A percentile compares a stretch with the other conserved stretches of the same genome.
phyloP scores from a whole-genome alignment of 805 yeast genomes.

The Kodamaea laetipori region DNA sequence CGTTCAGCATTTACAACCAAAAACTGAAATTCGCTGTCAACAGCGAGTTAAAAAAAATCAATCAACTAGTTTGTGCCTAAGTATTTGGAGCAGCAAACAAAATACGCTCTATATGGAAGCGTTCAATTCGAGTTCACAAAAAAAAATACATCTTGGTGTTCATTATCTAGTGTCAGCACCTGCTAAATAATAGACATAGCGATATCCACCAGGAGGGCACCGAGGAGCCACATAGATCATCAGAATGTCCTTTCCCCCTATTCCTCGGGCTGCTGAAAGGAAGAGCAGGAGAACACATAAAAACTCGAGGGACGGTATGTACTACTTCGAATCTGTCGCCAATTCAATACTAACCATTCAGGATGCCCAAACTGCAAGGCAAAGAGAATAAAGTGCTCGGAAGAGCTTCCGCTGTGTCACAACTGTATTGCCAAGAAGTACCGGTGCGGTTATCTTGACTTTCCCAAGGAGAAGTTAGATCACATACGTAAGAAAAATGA shows the following conservation, averaged over 20 bases:
- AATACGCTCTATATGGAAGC: background rate
- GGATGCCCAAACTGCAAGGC: slow-evolving; percentile 48
- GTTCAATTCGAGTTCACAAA: background rate
- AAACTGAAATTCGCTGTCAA: slow-evolving; percentile 5
- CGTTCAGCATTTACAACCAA: slow-evolving; percentile 1
- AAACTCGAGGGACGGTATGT: slow-evolving; percentile 27
- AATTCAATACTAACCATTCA: slow-evolving; percentile 15
- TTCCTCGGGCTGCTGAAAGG: slow-evolving; percentile 15
- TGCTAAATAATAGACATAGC: too few relatives aligned
- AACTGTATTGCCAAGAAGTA: slow-evolving; percentile 41
- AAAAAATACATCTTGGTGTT: slow-evolving; percentile 2
- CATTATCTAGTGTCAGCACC: background rate
- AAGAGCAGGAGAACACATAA: slow-evolving; percentile 30
- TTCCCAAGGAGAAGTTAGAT: slow-evolving; percentile 39
- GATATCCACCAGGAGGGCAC: too few relatives aligned
- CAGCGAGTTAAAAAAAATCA: slow-evolving; percentile 1
- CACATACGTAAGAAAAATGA: slow-evolving; percentile 38
- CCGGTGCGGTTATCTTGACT: slow-evolving; percentile 46
- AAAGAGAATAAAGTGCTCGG: slow-evolving; percentile 45
- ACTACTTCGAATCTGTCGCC: background rate
- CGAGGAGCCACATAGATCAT: background rate
- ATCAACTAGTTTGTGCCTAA: background rate
- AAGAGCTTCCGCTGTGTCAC: slow-evolving; percentile 43
- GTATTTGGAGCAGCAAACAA: slow-evolving; percentile 1
- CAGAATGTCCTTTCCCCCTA: slow-evolving; percentile 11